Evolutionary conservation across 225 moss, liverwort and hornwort species (phyloP), one percentile per base, ranked within the genome.

Genomic region (Asterella californica): DNA sequence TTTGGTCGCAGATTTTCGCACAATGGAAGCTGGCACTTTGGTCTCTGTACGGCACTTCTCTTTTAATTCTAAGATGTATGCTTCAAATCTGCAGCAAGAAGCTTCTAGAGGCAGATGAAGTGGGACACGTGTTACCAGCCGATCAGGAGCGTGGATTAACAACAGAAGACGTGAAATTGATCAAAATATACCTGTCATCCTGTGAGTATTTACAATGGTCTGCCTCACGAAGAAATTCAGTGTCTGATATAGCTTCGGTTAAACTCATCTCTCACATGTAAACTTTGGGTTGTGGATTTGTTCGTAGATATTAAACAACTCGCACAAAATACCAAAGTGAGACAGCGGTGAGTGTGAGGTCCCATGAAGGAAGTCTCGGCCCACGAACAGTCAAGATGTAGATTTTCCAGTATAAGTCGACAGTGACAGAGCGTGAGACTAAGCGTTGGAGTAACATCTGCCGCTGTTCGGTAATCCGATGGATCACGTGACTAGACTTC

Each of bases 41-140:
- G 1, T 52, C 3, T 21, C 11, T 22, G 27, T 53, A 18, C 12
- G 54, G 6, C 7, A 14, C 15, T 55, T 2, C 8, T 25, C 47
- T 25, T 48, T 47, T 36, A 57, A 57, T 57, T 46, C 0, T 72
- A 72, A 70, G 10, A 0, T 30, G 64, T 17, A 22, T 69, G 50
- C 59, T 25, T 78, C 34, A 30, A 6, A 70, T 32, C 27, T 71
- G 59, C 90, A 99, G 93, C 86, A 93, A 95, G 84, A 99, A 92
- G 84, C 93, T 99, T 49, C 78, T 99, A 88, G 94, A 95, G 61
- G 88, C 89, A 78, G 99, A 95, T 82, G 99, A 99, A 82, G 93
- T 93, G n/a, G 93, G 92, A 80, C 89, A 90, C 84, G 94, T 94
- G 0, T 81, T 89, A 7, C 88, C 89, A 59, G 87, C 85, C n/a